Evolutionary conservation across 2,329 filamentous ascomycete genomes (phyloP), one percentile per base, ranked within the genome.

Genomic region (Hawksworthiomyces lignivorus): DNA sequence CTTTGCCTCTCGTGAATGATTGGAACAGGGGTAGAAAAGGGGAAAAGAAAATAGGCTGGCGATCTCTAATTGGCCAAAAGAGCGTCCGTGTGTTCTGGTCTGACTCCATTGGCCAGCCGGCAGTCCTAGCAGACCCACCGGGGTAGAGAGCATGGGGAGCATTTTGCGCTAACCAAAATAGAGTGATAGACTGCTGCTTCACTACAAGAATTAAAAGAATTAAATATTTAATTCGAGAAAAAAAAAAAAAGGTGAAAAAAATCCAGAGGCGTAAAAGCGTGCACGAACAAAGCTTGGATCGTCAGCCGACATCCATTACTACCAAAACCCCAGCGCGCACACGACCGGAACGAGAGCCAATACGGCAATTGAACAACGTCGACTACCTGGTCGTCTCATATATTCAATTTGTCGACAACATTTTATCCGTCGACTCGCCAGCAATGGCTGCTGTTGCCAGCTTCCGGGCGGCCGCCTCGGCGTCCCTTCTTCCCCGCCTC

Each of bases 11-110:
- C n/a, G n/a, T n/a, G n/a, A n/a, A n/a, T n/a, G n/a, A n/a, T n/a
- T n/a, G 15, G 43, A 34, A 46, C 45, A 47, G 45, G 45, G 45
- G 45, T 41, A 35, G 41, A 47, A 47, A 47, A 44, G 41, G 44
- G 41, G 44, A 43, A 46, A 35, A 30, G 35, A 34, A 20, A 29
- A 11, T 18, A 31, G 35, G 34, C 15, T 31, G 22, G 17, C 28
- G 10, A 20, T 14, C 15, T 14, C 5, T 46, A 33, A 46, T 44
- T 47, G 45, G 45, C 18, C 30, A 11, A 31, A 28, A 19, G 14
- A n/a, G n/a, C 20, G 34, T 38, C 40, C 19, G 37, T 34, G 40
- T 41, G 33, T 20, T 32, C 31, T 40, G 24, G 37, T 28, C n/a
- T 2, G 22, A 28, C 28, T 9, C 33, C 19, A 46, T 46, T 46